A percentile compares a stretch with the other conserved stretches of the same genome.
These are phyloP conservation scores for Anthracocystis panici-leucophaei DNA, from an alignment of 1,284 basidiomycete genomes.

Conservation along the genomic window DNA sequence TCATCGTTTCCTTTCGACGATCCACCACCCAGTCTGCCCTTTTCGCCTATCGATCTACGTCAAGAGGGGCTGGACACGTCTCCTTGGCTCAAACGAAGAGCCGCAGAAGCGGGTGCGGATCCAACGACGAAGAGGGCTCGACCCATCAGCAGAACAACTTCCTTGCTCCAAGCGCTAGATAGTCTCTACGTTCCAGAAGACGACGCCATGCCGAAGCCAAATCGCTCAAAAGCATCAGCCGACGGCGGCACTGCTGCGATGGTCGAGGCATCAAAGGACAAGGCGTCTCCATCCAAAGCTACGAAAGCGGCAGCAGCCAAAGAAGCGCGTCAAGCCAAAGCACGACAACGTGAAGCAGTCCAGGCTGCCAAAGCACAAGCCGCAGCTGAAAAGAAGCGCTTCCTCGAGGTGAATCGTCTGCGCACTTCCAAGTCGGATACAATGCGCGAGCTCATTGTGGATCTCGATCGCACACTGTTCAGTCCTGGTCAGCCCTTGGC, in stretches of 20 bases:
- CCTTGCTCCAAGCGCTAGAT: conserved; percentile 46
- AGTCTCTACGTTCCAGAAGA: conserved; percentile 19
- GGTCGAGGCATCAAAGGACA: background rate
- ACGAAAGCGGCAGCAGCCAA: conserved; percentile 17
- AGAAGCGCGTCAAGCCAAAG: conserved; percentile 34
- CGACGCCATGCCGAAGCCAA: background rate
- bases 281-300: conserved; percentile 10
- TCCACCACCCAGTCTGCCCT: conserved; percentile 25
- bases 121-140: conserved; percentile 9
- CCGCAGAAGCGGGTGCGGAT: background rate
- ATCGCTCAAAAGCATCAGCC: background rate
- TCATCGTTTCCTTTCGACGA: conserved; percentile 29
- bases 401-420: conserved; percentile 49
- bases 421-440: conserved; percentile 47
- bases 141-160: conserved; percentile 13
- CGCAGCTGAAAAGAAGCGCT: conserved; percentile 38
- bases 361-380: conserved; percentile 30
- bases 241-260: background rate
- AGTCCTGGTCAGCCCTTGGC: conserved; percentile 25
- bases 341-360: conserved; percentile 30
- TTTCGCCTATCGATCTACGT: conserved; percentile 9
- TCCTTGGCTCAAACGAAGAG: conserved; percentile 13
- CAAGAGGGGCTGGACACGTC: conserved; percentile 9
- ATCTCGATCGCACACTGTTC: conserved; percentile 42
- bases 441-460: conserved; percentile 49